Percentiles rank a stretch among this genome's conserved stretches.
These are phyloP conservation scores for Tilletia setariae DNA, from an alignment of 1,284 basidiomycete genomes.

Conservation along the genomic window DNA sequence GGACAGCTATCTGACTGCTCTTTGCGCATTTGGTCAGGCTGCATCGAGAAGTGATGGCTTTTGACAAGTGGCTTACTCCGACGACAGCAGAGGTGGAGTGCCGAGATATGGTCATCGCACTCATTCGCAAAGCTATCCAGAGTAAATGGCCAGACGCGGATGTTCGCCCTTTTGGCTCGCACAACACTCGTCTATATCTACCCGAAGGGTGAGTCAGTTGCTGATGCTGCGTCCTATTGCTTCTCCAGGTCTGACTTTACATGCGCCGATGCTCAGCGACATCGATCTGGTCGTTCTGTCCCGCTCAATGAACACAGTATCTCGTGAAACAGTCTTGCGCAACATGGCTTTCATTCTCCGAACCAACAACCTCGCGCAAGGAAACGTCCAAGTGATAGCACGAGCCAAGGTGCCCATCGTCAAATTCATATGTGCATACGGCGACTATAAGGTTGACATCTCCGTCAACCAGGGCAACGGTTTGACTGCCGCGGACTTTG, in stretches of 20 bases:
- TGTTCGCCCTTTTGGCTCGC: conserved; percentile 86
- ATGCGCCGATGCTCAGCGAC: conserved; percentile 56
- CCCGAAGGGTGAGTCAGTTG: conserved; percentile 76
- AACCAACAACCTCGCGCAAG: conserved; percentile 57
- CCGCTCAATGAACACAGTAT: conserved; percentile 50
- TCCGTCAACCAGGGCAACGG: conserved; percentile 64
- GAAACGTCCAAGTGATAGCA: conserved; percentile 73
- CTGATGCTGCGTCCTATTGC: conserved; percentile 33
- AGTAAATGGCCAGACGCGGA: conserved; percentile 73
- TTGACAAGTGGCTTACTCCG: conserved; percentile 82
- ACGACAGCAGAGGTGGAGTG: conserved; percentile 79
- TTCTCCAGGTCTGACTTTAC: conserved; percentile 32
- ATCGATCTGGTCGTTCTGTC: conserved; percentile 62
- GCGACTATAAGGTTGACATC: conserved; percentile 55
- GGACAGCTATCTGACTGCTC: not conserved
- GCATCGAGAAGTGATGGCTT: conserved; percentile 60
- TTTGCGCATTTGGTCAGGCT: conserved; percentile 22
- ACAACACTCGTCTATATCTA: conserved; percentile 88
- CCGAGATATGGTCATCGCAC: conserved; percentile 70
- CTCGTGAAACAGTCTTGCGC: conserved; percentile 55
- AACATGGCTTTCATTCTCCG: conserved; percentile 57
- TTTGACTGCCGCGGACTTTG: conserved; percentile 72
- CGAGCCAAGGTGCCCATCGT: conserved; percentile 89
- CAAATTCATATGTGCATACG: conserved; percentile 78
- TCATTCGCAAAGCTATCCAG: conserved; percentile 69